Evolutionary conservation across 192 early-diverging fungal genomes (phyloP), one percentile per base, ranked within the genome.

Genomic region (Allomyces macrogynus): DNA sequence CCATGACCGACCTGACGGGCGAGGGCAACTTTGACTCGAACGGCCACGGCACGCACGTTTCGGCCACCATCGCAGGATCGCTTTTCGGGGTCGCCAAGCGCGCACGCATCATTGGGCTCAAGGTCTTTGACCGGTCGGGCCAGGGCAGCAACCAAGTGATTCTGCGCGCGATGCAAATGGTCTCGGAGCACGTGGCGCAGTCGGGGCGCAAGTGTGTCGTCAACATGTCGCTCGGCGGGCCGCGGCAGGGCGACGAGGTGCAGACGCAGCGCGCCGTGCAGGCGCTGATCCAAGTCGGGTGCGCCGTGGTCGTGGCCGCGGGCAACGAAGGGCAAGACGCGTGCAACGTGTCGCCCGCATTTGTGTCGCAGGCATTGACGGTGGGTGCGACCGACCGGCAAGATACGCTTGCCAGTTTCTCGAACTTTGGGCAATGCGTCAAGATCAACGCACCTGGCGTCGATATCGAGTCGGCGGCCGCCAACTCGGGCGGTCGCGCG

Each of bases 401-500:
- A 0, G 44, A 54, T 18, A 11, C 10, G 44, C 18, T 54, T 23
- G 64, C 64, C 11, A 27, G 14, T 24, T 65, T 65, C 24, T 65
- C 64, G 5, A 65, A 65, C 26, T 60, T 57, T 5, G 64, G 64
- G 44, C 24, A 1, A 1, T 65, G 64, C 60, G 64, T 65, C 25
- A 27, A 65, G 24, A 27, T 65, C 11, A 57, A 27, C 16, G 64
- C 64, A 12, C 64, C 64, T 18, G 64, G 64, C 10, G 44, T 54
- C 44, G 18, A 54, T 18, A 54, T 54, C 64, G 60, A 62, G 1
- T 71, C 69, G 44, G 63, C 25, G 23, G 72, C 74, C 40, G 72
- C 40, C 63, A 60, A 42, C 26, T 74, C 75, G 69, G 75, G 80
- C 64, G 77, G 70, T 26, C 68, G 67, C 57, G 79, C 75, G 61